Conservation (phyloP, 352 stramenopile species). For the Sclerospora graminicola region DNA sequence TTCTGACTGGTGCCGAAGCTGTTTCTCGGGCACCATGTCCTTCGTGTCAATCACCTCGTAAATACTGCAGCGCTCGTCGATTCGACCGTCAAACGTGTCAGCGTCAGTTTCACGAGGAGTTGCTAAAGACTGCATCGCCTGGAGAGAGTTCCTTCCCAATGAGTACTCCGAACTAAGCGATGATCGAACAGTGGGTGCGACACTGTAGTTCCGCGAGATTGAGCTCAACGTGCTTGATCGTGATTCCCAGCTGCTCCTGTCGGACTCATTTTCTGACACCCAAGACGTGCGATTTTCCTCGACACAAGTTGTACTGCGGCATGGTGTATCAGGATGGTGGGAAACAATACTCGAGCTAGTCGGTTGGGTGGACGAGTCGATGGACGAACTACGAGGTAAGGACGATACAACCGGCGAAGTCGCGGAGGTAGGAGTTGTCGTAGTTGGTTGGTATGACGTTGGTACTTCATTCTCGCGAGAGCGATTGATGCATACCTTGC, state of each 20-base stretch:
- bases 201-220: slow-evolving; percentile 22
- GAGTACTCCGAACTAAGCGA: slow-evolving; percentile 23
- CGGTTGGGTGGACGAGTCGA: neutral
- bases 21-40: slow-evolving; percentile 22
- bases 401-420: slow-evolving; percentile 14
- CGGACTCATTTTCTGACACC: slow-evolving; percentile 29
- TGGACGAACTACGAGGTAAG: slow-evolving; percentile 9
- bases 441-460: slow-evolving; percentile 7
- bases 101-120: slow-evolving; percentile 8
- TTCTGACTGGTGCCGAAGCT: slow-evolving; percentile 14
- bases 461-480: slow-evolving; percentile 28
- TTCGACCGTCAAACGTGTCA: slow-evolving; percentile 8
- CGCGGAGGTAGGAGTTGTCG: slow-evolving; percentile 7
- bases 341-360: neutral
- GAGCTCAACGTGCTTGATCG: slow-evolving; percentile 25
- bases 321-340: slow-evolving; percentile 5
- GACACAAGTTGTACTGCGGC: slow-evolving; percentile 13
- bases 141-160: slow-evolving; percentile 18
- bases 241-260: slow-evolving; percentile 31
- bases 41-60: slow-evolving; percentile 34
- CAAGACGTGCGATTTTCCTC: slow-evolving; percentile 27
- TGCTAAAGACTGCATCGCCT: slow-evolving; percentile 17
- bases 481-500: slow-evolving; percentile 41
- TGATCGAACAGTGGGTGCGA: slow-evolving; percentile 19
- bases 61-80: slow-evolving; percentile 25